phyloP scores from a whole-genome alignment of 129 eudicot genomes.

The Cynara cardunculus region DNA sequence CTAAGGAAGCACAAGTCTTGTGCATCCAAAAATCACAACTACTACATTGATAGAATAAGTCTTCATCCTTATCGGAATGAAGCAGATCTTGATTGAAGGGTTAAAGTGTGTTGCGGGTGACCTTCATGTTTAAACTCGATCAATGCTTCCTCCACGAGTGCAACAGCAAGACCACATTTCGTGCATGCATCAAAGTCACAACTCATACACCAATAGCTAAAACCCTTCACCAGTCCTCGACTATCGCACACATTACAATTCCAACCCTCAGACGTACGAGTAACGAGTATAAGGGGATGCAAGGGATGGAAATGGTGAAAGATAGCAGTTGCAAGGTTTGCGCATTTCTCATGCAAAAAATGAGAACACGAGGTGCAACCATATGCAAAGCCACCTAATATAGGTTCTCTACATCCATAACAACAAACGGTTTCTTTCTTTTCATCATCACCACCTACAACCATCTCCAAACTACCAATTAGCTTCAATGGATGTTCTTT shows the following conservation, averaged over 20 bases:
- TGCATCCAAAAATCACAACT: neutral
- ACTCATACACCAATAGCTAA: neutral
- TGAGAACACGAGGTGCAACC: neutral
- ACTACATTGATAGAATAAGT: neutral
- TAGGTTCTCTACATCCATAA: neutral
- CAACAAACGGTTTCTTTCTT: neutral
- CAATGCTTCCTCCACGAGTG: neutral
- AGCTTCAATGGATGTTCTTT: neutral
- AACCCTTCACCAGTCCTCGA: neutral
- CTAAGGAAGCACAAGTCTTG: neutral
- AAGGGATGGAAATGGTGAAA: neutral
- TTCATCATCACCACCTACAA: neutral
- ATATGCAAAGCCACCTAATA: neutral
- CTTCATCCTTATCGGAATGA: neutral
- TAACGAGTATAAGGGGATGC: neutral
- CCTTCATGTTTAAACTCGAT: neutral
- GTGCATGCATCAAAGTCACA: neutral
- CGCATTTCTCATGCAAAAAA: neutral
- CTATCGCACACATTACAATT: neutral
- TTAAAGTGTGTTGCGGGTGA: neutral
- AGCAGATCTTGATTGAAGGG: neutral
- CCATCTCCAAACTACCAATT: neutral
- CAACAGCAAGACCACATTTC: neutral
- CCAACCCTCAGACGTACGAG: fast-evolving
- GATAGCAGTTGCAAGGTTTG: neutral